Evolutionary conservation across 768 basidiomycete genomes (phyloP).

Genomic region (Lactifluus piperatus): DNA sequence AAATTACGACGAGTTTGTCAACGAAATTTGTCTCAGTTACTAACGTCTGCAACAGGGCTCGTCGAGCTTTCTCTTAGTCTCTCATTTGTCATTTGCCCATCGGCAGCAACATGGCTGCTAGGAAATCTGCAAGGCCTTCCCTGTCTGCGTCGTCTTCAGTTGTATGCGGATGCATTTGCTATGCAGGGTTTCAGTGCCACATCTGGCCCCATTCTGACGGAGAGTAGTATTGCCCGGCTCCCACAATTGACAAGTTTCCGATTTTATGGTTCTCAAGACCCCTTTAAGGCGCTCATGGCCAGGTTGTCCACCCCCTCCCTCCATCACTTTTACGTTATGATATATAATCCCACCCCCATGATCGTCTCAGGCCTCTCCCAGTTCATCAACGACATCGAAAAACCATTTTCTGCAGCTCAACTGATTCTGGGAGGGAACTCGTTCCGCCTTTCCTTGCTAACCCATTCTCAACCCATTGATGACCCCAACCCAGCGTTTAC

Average conservation of each 20-base stretch:
- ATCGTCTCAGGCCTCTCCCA: neutral
- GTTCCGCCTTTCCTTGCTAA: neutral
- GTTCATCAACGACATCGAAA: neutral
- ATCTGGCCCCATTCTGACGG: no score
- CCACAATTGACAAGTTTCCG: neutral
- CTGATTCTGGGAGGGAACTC: rapidly evolving
- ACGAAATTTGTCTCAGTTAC: neutral
- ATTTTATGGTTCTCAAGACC: neutral
- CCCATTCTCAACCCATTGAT: neutral
- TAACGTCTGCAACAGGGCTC: neutral
- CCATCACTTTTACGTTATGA: neutral
- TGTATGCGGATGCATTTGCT: neutral
- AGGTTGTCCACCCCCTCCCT: neutral
- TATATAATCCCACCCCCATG: rapidly evolving
- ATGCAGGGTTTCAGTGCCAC: neutral
- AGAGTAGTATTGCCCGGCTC: neutral
- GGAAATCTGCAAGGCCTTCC: neutral
- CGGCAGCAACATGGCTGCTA: neutral
- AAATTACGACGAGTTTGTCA: neutral
- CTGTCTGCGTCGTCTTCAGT: neutral
- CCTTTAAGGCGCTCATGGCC: neutral
- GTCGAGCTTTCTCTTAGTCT: neutral
- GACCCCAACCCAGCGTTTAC: neutral
- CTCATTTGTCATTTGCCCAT: neutral
- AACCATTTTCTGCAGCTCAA: neutral